Conservation (phyloP, 148 eudicot genomes). For the Spergularia marina region DNA sequence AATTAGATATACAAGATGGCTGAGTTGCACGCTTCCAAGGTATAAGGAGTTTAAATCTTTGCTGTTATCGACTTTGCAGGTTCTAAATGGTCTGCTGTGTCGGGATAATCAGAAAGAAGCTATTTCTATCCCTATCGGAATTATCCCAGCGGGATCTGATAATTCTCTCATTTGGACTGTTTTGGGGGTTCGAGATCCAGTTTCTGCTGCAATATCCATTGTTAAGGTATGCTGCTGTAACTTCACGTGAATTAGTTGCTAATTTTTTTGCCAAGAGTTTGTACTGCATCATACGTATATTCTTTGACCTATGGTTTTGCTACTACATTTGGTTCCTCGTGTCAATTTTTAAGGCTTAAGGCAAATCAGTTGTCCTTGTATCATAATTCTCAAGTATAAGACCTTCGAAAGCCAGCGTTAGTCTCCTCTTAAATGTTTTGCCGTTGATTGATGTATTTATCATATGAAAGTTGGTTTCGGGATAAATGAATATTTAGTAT, state of each 20-base stretch:
- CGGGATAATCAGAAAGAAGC: constrained; percentile 91
- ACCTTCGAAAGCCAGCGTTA: neutral
- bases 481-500: too few relatives aligned
- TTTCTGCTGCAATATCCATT: constrained; percentile 91
- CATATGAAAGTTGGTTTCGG: neutral
- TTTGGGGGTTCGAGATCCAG: constrained; percentile 93
- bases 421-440: neutral
- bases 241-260: constrained; percentile 9
- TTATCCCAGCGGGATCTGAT: constrained; percentile 98
- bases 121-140: constrained; percentile 89
- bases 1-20: neutral
- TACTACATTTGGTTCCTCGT: neutral
- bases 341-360: neutral
- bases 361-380: neutral
- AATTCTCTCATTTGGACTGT: constrained; percentile 99
- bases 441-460: neutral
- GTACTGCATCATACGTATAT: too few relatives aligned
- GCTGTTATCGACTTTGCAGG: constrained; percentile 46
- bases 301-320: constrained; percentile 1
- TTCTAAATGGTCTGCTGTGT: constrained; percentile 78
- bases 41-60: neutral
- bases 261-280: neutral
- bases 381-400: neutral
- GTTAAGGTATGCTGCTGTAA: constrained; percentile 61
- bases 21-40: constrained; percentile 1